A percentile compares a stretch with the other conserved stretches of the same genome.
phyloP scores from a whole-genome alignment of 2,329 filamentous ascomycete species.

The Colletotrichum musae region DNA sequence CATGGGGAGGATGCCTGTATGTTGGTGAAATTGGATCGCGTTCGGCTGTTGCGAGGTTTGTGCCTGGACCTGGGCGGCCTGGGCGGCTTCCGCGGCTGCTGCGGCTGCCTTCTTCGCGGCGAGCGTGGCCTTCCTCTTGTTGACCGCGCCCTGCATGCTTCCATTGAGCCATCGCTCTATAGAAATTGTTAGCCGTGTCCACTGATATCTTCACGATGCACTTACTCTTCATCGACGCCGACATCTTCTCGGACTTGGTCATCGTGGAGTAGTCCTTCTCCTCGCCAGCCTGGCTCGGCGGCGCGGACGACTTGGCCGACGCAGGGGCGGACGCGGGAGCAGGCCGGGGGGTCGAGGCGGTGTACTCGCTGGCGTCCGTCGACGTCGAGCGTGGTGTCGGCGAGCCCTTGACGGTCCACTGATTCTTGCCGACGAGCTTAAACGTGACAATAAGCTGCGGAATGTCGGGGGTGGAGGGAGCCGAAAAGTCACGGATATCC shows the following conservation, averaged over 20 bases:
- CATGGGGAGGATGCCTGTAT: conserved; percentile 26
- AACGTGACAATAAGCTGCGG: conserved; percentile 33
- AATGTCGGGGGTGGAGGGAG: conserved; percentile 11
- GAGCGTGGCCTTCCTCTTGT: conserved; percentile 72
- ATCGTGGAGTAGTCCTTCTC: conserved; percentile 73
- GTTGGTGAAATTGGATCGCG: conserved; percentile 28
- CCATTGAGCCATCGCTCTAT: conserved; percentile 72
- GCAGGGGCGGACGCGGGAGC: conserved; percentile 36
- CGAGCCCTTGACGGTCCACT: conserved; percentile 29
- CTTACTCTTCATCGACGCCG: conserved; percentile 75
- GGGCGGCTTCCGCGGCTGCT: conserved; percentile 47
- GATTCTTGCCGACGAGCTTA: conserved; percentile 31
- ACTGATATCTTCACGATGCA: conserved; percentile 15
- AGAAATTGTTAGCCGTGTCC: conserved; percentile 45
- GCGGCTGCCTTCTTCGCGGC: conserved; percentile 70
- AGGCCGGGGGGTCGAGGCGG: conserved; percentile 30
- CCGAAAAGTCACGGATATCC: conserved; percentile 25
- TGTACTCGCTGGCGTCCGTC: conserved; percentile 33
- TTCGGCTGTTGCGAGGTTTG: conserved; percentile 24
- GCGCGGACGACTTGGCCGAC: conserved; percentile 38
- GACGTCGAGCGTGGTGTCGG: conserved; percentile 34
- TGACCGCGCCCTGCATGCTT: conserved; percentile 72
- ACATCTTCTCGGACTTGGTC: conserved; percentile 78
- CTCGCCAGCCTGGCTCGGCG: conserved; percentile 46
- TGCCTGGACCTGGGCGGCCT: conserved; percentile 8